These are phyloP conservation scores for Sicyos edulis DNA, from an alignment of 306 rosid genomes.

Conservation along the genomic window DNA sequence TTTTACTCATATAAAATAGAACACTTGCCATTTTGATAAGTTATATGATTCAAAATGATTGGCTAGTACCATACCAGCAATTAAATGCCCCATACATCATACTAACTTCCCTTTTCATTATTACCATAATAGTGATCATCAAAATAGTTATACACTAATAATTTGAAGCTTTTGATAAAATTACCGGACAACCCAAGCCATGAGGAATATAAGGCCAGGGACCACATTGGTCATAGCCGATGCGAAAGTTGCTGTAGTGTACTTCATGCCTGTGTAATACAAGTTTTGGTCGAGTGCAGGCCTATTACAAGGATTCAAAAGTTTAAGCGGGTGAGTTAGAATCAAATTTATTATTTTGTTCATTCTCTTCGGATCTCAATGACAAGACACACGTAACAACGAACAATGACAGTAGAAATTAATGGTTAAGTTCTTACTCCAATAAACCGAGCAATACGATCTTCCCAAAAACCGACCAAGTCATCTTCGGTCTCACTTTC, in stretches of 20 bases:
- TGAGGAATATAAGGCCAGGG: neutral
- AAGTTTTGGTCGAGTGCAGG: slow-evolving; percentile 18
- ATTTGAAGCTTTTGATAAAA: neutral
- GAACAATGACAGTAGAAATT: neutral
- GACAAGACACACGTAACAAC: neutral
- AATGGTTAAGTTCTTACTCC: slow-evolving; percentile 9
- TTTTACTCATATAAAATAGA: too few relatives aligned
- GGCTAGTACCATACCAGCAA: too few relatives aligned
- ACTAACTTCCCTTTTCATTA: too few relatives aligned
- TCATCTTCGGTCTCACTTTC: slow-evolving; percentile 51
- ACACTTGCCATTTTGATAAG: too few relatives aligned
- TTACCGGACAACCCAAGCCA: slow-evolving; percentile 19
- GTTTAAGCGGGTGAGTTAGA: neutral
- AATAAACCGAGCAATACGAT: slow-evolving; percentile 33
- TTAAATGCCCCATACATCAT: too few relatives aligned
- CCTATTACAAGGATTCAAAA: neutral
- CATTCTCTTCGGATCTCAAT: too few relatives aligned
- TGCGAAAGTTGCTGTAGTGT: slow-evolving; percentile 19
- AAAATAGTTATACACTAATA: too few relatives aligned
- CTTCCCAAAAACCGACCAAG: slow-evolving; percentile 30
- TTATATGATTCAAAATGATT: too few relatives aligned
- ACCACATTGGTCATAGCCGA: slow-evolving; percentile 20
- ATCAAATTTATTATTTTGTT: neutral
- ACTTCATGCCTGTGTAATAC: slow-evolving; percentile 19
- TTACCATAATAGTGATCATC: too few relatives aligned